phyloP scores from a whole-genome alignment of 805 yeast species.

The Sungouiozyma ichnusensis region DNA sequence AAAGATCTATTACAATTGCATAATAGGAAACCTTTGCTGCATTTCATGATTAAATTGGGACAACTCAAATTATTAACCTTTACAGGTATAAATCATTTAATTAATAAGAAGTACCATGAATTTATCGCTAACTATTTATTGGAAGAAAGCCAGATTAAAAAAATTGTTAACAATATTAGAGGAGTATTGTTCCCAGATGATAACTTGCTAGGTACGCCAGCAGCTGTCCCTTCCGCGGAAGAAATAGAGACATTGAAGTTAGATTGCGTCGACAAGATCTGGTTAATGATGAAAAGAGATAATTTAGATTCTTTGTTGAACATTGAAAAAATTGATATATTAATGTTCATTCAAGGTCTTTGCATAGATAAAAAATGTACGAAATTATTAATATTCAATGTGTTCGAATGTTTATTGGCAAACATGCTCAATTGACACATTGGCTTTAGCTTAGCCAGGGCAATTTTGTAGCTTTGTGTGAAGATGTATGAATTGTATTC shows the following conservation, averaged over 20 bases:
- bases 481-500: too few relatives aligned
- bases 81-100: not conserved
- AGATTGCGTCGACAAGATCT: slow-evolving; percentile 21
- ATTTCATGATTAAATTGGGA: slow-evolving; percentile 1
- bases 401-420: slow-evolving; percentile 34
- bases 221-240: slow-evolving; percentile 32
- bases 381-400: slow-evolving; percentile 33
- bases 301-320: slow-evolving; percentile 11
- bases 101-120: slow-evolving; percentile 4
- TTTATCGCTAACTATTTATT: slow-evolving; percentile 9
- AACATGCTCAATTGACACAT: slow-evolving; percentile 7
- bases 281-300: slow-evolving; percentile 13
- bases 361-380: slow-evolving; percentile 33
- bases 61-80: not conserved
- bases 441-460: too few relatives aligned
- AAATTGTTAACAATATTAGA: slow-evolving; percentile 25
- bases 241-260: slow-evolving; percentile 29
- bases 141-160: slow-evolving; percentile 11
- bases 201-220: slow-evolving; percentile 40
- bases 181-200: slow-evolving; percentile 38
- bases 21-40: slow-evolving; percentile 26
- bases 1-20: slow-evolving; percentile 12
- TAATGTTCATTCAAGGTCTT: slow-evolving; percentile 23
- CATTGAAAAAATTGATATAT: slow-evolving; percentile 16
- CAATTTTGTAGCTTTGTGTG: too few relatives aligned